These are phyloP conservation scores for Fusarium sp. DNA, from an alignment of 2,329 filamentous ascomycete genomes.

Conservation along the genomic window DNA sequence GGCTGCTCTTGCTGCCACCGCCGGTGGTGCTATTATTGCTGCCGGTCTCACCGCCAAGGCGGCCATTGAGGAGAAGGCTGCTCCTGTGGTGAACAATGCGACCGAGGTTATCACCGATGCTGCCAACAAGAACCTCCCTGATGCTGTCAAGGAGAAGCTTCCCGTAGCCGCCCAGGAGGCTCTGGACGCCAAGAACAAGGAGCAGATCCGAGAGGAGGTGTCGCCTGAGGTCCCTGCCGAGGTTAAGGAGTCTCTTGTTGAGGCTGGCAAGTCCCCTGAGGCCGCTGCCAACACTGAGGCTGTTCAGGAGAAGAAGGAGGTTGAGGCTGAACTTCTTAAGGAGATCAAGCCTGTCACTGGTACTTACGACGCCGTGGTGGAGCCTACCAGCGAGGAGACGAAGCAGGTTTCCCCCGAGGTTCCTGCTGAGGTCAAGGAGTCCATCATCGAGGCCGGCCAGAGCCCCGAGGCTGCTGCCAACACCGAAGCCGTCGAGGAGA, in stretches of 20 bases:
- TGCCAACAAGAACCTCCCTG: constrained; percentile 59
- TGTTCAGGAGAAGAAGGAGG: constrained; percentile 75
- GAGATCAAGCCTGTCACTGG: constrained; percentile 58
- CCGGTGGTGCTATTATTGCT: constrained; percentile 47
- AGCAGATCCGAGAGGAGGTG: constrained; percentile 54
- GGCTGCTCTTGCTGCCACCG: constrained; percentile 50
- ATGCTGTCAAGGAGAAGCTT: constrained; percentile 60
- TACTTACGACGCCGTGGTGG: constrained; percentile 34
- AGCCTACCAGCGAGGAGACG: constrained; percentile 34
- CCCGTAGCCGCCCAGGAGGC: constrained; percentile 60
- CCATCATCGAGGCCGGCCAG: constrained; percentile 70
- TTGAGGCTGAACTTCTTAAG: constrained; percentile 76
- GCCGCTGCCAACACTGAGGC: constrained; percentile 72
- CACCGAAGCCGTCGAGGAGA: constrained; percentile 71
- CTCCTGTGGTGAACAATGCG: constrained; percentile 49
- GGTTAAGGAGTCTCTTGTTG: constrained; percentile 65
- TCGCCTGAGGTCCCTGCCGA: constrained; percentile 62
- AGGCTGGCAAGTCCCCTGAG: constrained; percentile 70
- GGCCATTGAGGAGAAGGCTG: constrained; percentile 50
- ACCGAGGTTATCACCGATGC: constrained; percentile 51
- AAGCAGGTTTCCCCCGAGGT: constrained; percentile 49
- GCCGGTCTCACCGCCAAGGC: constrained; percentile 47
- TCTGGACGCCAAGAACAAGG: constrained; percentile 54
- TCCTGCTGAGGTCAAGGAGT: constrained; percentile 69
- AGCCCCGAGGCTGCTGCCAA: constrained; percentile 72